Base-by-base conservation (phyloP, 177 flowering plant species). In the Vitis hybrid region DNA sequence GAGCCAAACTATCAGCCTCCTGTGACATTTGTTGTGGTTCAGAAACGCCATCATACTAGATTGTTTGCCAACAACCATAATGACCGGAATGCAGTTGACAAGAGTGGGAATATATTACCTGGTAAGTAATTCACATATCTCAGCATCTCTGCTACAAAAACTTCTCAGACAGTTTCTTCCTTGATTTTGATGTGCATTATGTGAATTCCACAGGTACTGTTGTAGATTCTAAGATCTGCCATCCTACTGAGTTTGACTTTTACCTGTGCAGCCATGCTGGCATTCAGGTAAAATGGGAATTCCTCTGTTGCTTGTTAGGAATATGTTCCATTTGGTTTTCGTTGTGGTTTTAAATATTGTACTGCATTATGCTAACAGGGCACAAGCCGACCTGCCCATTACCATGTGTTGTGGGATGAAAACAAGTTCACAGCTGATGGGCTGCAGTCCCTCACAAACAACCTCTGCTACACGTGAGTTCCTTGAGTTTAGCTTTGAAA, bases 201-300 rank as follows among this genome's bases (percentile, higher is more conserved):
- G 3, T 49, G 5, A 11, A 10, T 48, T 55, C 32, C 67, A 63
- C 86, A 93, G 98, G 98, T 46, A 93, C 98, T 5, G 97, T 93
- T 20, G 97, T 93, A 2, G 98, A 93, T 73, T 88, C 98, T 15
- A 91, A 88, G 79, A 93, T 93, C 15, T 93, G 98, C 62, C 98
- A 93, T 74, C 96, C 96, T 1, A 91, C 93, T 2, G 93, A 91
- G 21, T 91, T 89, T 68, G 96, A 91, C 60, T 91, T 91, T 67
- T 91, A 89, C 24, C 81, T 91, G 6, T 91, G 96, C 70, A 89
- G 93, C 66, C 93, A 91, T 86, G 98, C 98, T 73, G 98, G 98
- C 18, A 90, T 91, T 51, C 92, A 93, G 86, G 98, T 88, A 72
- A 56, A 11, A 30, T 7, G 2, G 20, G 9, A 11, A n/a, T 8